Base-by-base conservation (phyloP, 768 basidiomycete genomes). In the Phallus indusiatus region DNA sequence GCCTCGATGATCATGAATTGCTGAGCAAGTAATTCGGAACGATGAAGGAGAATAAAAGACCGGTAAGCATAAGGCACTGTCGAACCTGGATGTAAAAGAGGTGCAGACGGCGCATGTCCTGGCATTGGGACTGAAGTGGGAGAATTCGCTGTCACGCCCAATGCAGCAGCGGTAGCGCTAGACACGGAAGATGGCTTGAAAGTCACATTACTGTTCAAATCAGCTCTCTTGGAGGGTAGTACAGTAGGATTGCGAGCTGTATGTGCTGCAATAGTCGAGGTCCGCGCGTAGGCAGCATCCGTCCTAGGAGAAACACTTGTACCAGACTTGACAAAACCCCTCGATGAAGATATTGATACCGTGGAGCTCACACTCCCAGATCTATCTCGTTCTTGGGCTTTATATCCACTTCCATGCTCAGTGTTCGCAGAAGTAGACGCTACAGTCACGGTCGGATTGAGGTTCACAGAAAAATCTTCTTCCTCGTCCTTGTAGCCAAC, bases 1-100 rank as follows among this genome's bases (percentile, higher is more conserved):
- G 89, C 80, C 63, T 95, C 92, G 63, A 95, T 91, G 79, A 91
- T 85, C 7, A 86, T 79, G 66, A 94, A 88, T 65, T 93, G 88
- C 55, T 84, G 78, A 1, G 87, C 87, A 35, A 96, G 69, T 5
- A 71, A 72, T 37, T 82, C 81, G 1, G 87, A 81, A 6, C 81
- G 75, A 67, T 80, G 75, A 33, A 67, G 70, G n/a, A 90, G 73
- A 54, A 94, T 76, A 73, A 88, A 94, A 1, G 87, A 90, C 9
- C 80, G 82, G 66, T 88, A 81, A 7, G 72, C 67, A n/a, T 75
- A 77, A 16, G 78, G 73, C 20, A 54, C 33, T 42, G 59, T 35
- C 16, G 53, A 47, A 48, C 56, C 53, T 10, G 42, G 42, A 42
- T 11, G 2, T n/a, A 7, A 28, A 28, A 28, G 28, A 7, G 28